Percentiles rank a stretch among this genome's conserved stretches.
Conservation (phyloP, 2,329 filamentous ascomycete genomes). For the Metarhizium album region DNA sequence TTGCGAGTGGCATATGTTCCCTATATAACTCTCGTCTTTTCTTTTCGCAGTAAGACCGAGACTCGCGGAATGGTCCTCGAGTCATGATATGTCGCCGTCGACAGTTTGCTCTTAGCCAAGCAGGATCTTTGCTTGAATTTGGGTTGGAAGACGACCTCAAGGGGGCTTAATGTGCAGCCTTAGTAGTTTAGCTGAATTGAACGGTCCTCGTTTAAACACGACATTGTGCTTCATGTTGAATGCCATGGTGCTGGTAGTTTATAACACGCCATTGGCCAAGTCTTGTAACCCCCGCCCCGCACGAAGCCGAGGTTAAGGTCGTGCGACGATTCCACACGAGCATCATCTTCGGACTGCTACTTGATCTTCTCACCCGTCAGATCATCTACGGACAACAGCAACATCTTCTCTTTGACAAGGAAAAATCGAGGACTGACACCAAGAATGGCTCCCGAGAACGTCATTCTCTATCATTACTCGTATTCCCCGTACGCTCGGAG, state of each 20-base stretch:
- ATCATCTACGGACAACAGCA: neutral
- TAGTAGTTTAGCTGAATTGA: neutral
- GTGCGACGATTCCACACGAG: neutral
- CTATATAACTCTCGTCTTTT: neutral
- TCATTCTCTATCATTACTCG: constrained; percentile 56
- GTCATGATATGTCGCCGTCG: neutral
- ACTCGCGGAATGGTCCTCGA: neutral
- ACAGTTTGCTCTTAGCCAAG: neutral
- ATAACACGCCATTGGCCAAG: constrained; percentile 1
- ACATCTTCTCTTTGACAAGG: neutral
- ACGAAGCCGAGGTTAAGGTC: neutral
- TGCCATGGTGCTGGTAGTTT: neutral
- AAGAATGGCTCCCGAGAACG: constrained; percentile 16
- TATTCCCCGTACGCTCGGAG: constrained; percentile 54
- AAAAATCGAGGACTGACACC: neutral
- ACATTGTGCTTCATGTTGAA: neutral
- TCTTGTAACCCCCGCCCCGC: neutral
- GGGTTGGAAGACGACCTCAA: neutral
- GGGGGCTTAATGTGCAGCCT: neutral
- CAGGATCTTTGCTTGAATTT: no score
- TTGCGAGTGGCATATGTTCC: neutral
- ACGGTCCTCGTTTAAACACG: no score
- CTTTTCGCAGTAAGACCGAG: neutral
- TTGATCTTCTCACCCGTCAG: neutral
- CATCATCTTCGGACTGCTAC: neutral